Percentiles rank a stretch among this genome's conserved stretches.
Evolutionary conservation across 257 asterid species (phyloP).

Genomic region (Ocimum tenuiflorum): DNA sequence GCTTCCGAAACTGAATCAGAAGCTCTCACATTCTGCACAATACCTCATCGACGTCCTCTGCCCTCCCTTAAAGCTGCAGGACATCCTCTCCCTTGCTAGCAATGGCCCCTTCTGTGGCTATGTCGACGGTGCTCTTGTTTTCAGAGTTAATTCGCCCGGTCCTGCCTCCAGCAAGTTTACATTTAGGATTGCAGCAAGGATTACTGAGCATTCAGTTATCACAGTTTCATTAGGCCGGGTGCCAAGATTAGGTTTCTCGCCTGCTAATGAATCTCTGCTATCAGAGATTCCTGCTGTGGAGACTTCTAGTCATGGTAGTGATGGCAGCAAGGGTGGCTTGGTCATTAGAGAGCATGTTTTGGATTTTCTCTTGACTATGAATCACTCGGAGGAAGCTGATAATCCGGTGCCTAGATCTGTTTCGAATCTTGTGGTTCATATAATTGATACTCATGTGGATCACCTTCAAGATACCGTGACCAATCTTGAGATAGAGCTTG

Average conservation of each 20-base stretch:
- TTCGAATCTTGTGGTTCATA: slow-evolving; percentile 80
- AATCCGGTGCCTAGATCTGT: slow-evolving; percentile 86
- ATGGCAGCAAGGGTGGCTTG: slow-evolving; percentile 31
- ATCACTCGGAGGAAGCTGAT: slow-evolving; percentile 93
- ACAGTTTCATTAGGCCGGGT: slow-evolving; percentile 90
- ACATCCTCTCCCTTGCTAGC: slow-evolving; percentile 81
- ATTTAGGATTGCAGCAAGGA: slow-evolving; percentile 77
- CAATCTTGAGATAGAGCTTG: slow-evolving; percentile 85
- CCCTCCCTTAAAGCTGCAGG: slow-evolving; percentile 93
- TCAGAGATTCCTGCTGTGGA: slow-evolving; percentile 76
- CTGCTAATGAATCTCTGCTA: slow-evolving; percentile 51
- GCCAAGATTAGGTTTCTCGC: slow-evolving; percentile 86
- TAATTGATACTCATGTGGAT: slow-evolving; percentile 89
- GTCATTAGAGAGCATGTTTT: slow-evolving; percentile 74
- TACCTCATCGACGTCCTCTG: slow-evolving; percentile 72
- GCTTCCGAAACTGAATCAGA: slow-evolving; percentile 82
- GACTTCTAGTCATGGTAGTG: too few relatives aligned
- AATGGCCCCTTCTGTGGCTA: slow-evolving; percentile 88
- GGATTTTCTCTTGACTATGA: slow-evolving; percentile 76
- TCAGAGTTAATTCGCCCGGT: slow-evolving; percentile 87
- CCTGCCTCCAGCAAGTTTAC: slow-evolving; percentile 74
- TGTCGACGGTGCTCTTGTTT: slow-evolving; percentile 92
- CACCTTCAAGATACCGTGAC: slow-evolving; percentile 90
- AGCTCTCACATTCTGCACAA: slow-evolving; percentile 68
- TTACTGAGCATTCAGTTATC: slow-evolving; percentile 78